Evolutionary conservation across 1,284 basidiomycete species (phyloP), one percentile per base, ranked within the genome.

Genomic region (Rhodotorula sp.): DNA sequence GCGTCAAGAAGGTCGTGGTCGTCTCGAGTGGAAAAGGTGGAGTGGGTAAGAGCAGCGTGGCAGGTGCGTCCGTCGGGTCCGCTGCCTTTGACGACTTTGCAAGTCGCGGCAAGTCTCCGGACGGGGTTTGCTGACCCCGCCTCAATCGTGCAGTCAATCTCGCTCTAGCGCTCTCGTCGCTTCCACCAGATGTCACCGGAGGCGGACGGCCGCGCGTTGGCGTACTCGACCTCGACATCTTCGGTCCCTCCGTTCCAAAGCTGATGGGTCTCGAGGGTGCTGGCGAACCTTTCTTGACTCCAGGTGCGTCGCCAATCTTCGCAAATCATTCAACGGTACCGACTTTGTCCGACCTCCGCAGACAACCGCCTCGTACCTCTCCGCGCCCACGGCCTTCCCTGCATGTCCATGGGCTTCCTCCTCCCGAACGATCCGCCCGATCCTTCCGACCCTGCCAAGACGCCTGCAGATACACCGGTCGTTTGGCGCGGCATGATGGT

Each of bases 401-500:
- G 91, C 77, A 98, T 99, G 95, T 96, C 93, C 4, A 98, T 99
- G 87, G 95, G 94, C 0, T 99, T 85, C 71, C 79, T 86, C 5
- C 79, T 85, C 2, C 83, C 83, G 74, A 75, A 77, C 75, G 77
- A 66, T 10, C 27, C 67, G 5, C 49, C 49, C 32, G 58, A 66
- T 24, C 52, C 44, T 4, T 62, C 63, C 46, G 30, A 53, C n/a
- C 52, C 36, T 48, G 55, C 2, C 74, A 82, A 0, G 82, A 81
- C 52, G 80, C 56, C 49, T 82, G 83, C 84, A 48, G 90, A 94
- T 77, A 87, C 87, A 0, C 88, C 93, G 0, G 86, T 98, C 27
- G 92, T 95, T 32, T 99, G 95, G 95, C 85, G 95, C 49, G 95
- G 95, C 1, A 86, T 98, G 59, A 98, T 99, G 95, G 96, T 99